Base-by-base conservation (phyloP, 345 rosid genomes). In the Eucalyptus sp. region DNA sequence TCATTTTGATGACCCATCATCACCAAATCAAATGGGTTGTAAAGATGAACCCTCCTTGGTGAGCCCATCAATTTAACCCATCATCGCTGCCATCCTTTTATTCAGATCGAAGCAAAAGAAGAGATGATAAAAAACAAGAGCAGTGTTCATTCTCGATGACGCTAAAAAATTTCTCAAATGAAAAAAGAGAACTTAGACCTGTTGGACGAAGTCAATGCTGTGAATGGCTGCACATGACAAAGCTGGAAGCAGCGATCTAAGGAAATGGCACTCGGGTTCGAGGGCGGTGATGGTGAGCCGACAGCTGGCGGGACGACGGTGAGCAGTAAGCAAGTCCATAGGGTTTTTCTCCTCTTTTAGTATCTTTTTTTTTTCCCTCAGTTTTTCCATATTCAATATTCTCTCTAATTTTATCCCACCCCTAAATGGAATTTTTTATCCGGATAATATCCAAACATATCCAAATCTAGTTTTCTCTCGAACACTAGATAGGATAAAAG, bases 61-160 rank as follows among this genome's bases (percentile, higher is more conserved):
- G 80, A 22, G 88, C 64, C 90, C 93, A 92, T 92, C 91, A 92
- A 89, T 87, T 29, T 84, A 91, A 88, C 88, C 93, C 91, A 91
- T 89, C 91, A 91, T 27, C 58, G 18, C 58, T 10, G 86, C 86
- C 22, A 85, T 85, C 80, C 89, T 86, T 88, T 92, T 89, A 87
- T 90, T 93, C 91, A 91, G 88, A 54, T 85, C 64, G 94, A 94
- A 91, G 94, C 91, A 93, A 93, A 88, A 91, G 89, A 89, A 91
- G 90, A 90, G 91, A 71, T 17, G 43, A 54, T 33, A 66, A 25
- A 50, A 50, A 90, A 89, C 88, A 90, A 92, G 86, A 85, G 89
- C 46, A 17, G 44, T 90, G 88, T 90, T 90, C 92, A 89, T 86
- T 50, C 88, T 93, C 87, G 68, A 93, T 94, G 52, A 89, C 91